Evolutionary conservation across 768 basidiomycete genomes (phyloP).

Genomic region (Lactarius deliciosus): DNA sequence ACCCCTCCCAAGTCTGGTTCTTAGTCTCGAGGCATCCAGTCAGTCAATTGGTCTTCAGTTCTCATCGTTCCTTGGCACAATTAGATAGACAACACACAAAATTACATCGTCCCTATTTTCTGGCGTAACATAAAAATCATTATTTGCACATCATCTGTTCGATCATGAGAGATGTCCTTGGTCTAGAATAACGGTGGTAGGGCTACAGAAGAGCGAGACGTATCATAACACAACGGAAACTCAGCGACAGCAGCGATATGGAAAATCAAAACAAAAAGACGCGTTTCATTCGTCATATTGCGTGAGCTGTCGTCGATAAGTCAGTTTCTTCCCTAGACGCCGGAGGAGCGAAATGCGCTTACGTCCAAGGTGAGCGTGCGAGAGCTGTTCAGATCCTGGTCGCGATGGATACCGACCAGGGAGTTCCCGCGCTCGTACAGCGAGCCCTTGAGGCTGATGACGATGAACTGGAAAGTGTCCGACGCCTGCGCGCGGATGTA

Average conservation of each 20-base stretch:
- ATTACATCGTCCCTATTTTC: not conserved
- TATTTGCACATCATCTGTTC: constrained; percentile 5
- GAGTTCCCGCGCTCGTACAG: constrained; percentile 89
- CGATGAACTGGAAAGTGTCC: constrained; percentile 88
- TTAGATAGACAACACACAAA: constrained; percentile 4
- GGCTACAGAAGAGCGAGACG: constrained; percentile 4
- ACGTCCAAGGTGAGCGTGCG: constrained; percentile 90
- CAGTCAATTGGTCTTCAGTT: not conserved
- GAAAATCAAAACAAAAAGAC: too few species aligned
- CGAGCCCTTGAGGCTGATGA: constrained; percentile 94
- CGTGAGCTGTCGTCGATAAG: constrained; percentile 45
- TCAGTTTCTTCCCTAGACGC: not conserved
- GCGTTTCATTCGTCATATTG: constrained; percentile 56
- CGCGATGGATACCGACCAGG: constrained; percentile 90
- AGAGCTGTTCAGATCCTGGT: constrained; percentile 92
- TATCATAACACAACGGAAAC: not conserved
- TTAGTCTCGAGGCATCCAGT: not conserved
- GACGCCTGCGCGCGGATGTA: constrained; percentile 88
- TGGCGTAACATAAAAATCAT: constrained; percentile 8
- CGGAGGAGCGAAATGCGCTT: constrained; percentile 32
- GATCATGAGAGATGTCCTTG: not conserved
- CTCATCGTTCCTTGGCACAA: not conserved
- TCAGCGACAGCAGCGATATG: constrained; percentile 4
- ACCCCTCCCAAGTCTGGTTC: not conserved
- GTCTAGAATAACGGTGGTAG: not conserved